phyloP scores from a whole-genome alignment of 108 stramenopile genomes.

The Hondaea fermentalgiana region DNA sequence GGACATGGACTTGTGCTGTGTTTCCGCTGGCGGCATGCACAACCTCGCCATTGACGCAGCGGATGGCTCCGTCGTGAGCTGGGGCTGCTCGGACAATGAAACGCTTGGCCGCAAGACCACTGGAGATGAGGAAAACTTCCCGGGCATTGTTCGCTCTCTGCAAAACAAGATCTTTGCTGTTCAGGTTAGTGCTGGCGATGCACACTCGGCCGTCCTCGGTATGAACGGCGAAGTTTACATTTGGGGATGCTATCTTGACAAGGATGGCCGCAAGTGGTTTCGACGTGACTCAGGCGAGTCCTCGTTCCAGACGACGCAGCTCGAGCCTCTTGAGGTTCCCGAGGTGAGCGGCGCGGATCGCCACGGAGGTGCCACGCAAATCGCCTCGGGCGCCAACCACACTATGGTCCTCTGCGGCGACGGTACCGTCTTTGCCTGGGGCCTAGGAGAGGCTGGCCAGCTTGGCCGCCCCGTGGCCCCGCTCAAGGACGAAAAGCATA shows the following conservation, averaged over 20 bases:
- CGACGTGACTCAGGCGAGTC: background rate
- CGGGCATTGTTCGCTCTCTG: background rate
- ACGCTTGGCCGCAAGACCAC: background rate
- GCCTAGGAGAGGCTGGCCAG: slow-evolving; percentile 22
- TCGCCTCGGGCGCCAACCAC: slow-evolving; percentile 15
- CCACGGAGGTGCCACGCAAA: background rate
- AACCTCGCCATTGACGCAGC: background rate
- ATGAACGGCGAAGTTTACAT: background rate
- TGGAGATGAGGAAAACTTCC: background rate
- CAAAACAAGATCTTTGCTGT: background rate
- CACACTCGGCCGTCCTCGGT: background rate
- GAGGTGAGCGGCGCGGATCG: background rate
- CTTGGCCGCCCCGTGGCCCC: background rate
- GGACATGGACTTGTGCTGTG: background rate
- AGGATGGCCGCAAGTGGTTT: slow-evolving; percentile 33
- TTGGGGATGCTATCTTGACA: slow-evolving; percentile 53
- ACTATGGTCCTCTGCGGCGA: slow-evolving; percentile 26
- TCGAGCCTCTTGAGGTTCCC: slow-evolving; percentile 17
- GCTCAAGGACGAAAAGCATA: background rate
- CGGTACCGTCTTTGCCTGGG: slow-evolving; percentile 27
- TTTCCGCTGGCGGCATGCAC: slow-evolving; percentile 3
- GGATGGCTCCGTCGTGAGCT: background rate
- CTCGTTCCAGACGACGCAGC: slow-evolving; percentile 25
- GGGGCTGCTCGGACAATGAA: background rate
- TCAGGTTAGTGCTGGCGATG: background rate